Evolutionary conservation across 257 asterid genomes (phyloP), one percentile per base, ranked within the genome.

Genomic region (Jaltomata sinuosa): DNA sequence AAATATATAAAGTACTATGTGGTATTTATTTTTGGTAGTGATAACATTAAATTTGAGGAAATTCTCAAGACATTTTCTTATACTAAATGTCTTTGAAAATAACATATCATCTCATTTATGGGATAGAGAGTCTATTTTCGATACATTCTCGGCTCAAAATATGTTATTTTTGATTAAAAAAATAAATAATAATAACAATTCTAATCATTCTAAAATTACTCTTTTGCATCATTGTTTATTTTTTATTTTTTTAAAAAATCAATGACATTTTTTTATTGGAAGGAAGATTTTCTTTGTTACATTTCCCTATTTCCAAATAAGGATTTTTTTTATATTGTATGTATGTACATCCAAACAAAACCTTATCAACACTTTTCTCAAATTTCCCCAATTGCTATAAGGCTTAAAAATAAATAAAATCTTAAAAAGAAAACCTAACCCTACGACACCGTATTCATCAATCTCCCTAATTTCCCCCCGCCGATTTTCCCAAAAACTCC

Each of bases 381-480:
- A 31, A 25, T 15, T 77, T 29, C 25, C 81, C 81, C 42, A 77
- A 27, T 49, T 49, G 25, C 42, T 47, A 47, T 16, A 8, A 45
- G 38, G 38, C 40, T 6, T 0, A 42, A 61, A 12, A 38, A 38
- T 21, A 0, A 42, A 42, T 0, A 19, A 38, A 38, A 38, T 38
- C 6, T 68, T n/a, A 42, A 42, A 45, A 76, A 49, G 3, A 7
- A 25, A 22, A 67, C 49, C 77, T 27, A 77, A 77, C 81, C 81
- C 81, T 77, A 77, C 81, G 81, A 77, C 81, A 16, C 62, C 81
- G 81, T 77, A 77, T 77, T 49, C 53, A 1, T 6, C 79, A 38
- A 16, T n/a, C 79, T 40, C 79, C 59, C 27, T 27, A 77, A 77
- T 49, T 49, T 27, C 49, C 62, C 42, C 5, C 29, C 62, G 62